phyloP scores from a whole-genome alignment of 2,329 filamentous ascomycete genomes.

The Microdochium paspali region DNA sequence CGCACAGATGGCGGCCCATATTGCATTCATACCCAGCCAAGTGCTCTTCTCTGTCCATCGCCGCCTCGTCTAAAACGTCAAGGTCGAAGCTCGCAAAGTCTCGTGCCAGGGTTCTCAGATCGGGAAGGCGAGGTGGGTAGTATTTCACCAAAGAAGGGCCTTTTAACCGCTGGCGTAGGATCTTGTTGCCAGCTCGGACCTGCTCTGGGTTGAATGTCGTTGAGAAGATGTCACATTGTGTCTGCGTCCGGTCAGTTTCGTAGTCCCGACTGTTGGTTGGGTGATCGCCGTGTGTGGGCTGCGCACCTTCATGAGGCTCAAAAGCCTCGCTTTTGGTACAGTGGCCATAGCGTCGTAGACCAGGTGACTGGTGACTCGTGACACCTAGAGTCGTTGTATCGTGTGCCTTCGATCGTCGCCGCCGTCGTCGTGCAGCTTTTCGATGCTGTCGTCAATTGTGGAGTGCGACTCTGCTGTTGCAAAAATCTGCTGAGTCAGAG shows the following conservation, averaged over 20 bases:
- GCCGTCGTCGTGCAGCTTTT: background rate
- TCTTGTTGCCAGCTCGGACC: constrained; percentile 78
- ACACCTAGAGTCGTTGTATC: background rate
- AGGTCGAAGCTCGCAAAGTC: constrained; percentile 62
- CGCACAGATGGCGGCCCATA: constrained; percentile 7
- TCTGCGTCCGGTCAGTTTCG: constrained; percentile 35
- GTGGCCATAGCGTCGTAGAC: constrained; percentile 38
- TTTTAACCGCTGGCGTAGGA: constrained; percentile 78
- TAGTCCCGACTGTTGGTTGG: constrained; percentile 4
- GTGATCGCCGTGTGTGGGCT: background rate
- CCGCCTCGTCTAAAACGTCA: constrained; percentile 62
- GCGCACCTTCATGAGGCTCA: constrained; percentile 71
- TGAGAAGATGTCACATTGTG: constrained; percentile 85
- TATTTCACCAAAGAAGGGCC: constrained; percentile 80
- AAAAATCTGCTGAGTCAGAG: background rate
- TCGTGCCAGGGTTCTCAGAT: constrained; percentile 61
- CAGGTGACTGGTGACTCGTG: background rate
- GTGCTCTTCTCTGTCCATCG: constrained; percentile 72
- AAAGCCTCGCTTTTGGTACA: constrained; percentile 49
- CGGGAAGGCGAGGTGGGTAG: constrained; percentile 63
- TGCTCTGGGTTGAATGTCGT: constrained; percentile 82
- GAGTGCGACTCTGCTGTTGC: background rate
- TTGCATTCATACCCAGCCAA: constrained; percentile 47
- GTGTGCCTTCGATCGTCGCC: background rate
- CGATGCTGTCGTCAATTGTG: background rate